These are phyloP conservation scores for Candida anutae DNA, from an alignment of 1,139 yeast species.

Conservation along the genomic window DNA sequence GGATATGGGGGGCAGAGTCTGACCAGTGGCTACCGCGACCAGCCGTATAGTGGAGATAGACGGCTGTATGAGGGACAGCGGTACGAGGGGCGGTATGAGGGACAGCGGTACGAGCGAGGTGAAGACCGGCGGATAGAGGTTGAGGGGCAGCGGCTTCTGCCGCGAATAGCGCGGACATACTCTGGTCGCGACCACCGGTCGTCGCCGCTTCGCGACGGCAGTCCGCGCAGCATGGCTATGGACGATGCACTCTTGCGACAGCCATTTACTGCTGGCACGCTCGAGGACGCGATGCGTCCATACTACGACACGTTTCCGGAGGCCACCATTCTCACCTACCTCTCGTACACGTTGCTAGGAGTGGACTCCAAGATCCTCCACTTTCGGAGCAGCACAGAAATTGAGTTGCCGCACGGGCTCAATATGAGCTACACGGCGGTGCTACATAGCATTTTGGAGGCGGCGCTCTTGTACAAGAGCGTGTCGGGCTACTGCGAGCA, in stretches of 20 bases:
- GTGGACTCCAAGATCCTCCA: slow-evolving; percentile 58
- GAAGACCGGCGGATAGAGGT: no score
- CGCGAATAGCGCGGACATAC: not conserved
- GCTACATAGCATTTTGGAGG: slow-evolving; percentile 56
- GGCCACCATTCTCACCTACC: slow-evolving; percentile 43
- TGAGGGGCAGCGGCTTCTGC: no score
- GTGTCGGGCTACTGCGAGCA: slow-evolving; percentile 27
- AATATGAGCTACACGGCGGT: slow-evolving; percentile 54
- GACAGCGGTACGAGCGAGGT: no score
- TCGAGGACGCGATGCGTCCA: slow-evolving; percentile 17
- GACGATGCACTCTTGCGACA: no score
- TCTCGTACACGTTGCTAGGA: slow-evolving; percentile 67
- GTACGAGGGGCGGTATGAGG: no score
- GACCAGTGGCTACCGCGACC: not conserved
- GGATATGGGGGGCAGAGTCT: not conserved
- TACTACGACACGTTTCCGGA: slow-evolving; percentile 37
- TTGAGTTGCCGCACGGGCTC: slow-evolving; percentile 44
- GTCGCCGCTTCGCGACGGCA: not conserved
- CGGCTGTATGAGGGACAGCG: no score
- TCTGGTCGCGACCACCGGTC: not conserved
- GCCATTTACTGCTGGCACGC: slow-evolving; percentile 2
- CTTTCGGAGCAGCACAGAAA: slow-evolving; percentile 24
- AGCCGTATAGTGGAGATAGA: not conserved
- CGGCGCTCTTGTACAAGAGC: slow-evolving; percentile 57
- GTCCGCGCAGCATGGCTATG: not conserved